phyloP scores from a whole-genome alignment of 257 asterid species.

The Verbascum thapsus region DNA sequence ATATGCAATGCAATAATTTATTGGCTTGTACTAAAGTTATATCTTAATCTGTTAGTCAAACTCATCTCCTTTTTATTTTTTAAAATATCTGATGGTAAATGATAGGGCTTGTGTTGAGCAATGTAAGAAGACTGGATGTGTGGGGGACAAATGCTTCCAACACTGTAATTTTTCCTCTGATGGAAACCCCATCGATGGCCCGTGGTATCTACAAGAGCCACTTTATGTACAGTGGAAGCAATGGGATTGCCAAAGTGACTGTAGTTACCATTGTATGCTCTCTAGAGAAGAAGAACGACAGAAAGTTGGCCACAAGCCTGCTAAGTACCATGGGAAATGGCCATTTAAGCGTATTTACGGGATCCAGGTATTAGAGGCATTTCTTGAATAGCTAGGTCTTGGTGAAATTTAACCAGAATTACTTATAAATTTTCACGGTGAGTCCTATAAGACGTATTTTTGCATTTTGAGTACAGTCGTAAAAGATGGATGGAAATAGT shows the following conservation, averaged over 20 bases:
- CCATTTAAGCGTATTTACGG: conserved; percentile 75
- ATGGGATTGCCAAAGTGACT: conserved; percentile 85
- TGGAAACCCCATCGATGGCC: conserved; percentile 61
- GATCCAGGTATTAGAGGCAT: conserved; percentile 59
- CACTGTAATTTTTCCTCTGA: conserved; percentile 75
- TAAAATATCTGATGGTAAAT: conserved; percentile 10
- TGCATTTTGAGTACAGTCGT: too few relatives aligned
- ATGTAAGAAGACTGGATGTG: conserved; percentile 89
- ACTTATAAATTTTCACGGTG: too few relatives aligned
- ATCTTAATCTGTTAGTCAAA: conserved; percentile 12
- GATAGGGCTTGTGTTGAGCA: conserved; percentile 51
- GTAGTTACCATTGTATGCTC: conserved; percentile 81
- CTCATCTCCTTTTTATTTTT: conserved; percentile 16
- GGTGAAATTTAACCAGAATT: too few relatives aligned
- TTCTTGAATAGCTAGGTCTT: too few relatives aligned
- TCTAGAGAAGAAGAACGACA: conserved; percentile 73
- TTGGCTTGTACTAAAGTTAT: conserved; percentile 3
- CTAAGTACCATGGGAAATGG: conserved; percentile 89
- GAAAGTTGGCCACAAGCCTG: conserved; percentile 66
- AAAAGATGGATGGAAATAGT: too few relatives aligned
- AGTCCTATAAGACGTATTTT: too few relatives aligned
- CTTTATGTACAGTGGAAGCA: conserved; percentile 80
- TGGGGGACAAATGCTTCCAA: conserved; percentile 72
- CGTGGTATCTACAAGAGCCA: conserved; percentile 95
- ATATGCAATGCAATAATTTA: neutral